These are phyloP conservation scores for Xylogone sp. DNA, from an alignment of 2,329 filamentous ascomycete genomes.

Conservation along the genomic window DNA sequence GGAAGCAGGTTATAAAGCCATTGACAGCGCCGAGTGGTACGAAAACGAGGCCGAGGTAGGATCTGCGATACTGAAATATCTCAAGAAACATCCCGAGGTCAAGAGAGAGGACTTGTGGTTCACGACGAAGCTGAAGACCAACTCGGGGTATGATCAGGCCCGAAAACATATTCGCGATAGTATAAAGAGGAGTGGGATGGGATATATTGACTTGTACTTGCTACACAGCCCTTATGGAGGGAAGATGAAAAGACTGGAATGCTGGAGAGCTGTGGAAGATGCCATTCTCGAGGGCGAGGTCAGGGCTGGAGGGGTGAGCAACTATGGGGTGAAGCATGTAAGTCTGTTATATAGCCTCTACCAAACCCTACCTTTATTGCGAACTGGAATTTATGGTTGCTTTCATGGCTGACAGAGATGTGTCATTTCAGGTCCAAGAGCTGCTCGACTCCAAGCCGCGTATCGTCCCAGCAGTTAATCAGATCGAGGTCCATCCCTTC, in stretches of 20 bases:
- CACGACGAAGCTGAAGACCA: constrained; percentile 70
- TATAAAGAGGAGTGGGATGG: constrained; percentile 61
- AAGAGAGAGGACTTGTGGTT: constrained; percentile 71
- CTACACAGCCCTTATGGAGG: constrained; percentile 79
- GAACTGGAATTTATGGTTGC: too few relatives aligned
- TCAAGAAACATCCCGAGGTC: constrained; percentile 48
- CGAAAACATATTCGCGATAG: constrained; percentile 62
- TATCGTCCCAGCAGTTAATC: constrained; percentile 67
- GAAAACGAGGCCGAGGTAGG: constrained; percentile 70
- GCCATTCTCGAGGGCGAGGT: constrained; percentile 69
- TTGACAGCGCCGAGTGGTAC: constrained; percentile 53
- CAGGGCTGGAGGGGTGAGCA: constrained; percentile 70
- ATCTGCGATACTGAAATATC: constrained; percentile 56
- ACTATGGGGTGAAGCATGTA: constrained; percentile 72
- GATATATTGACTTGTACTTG: constrained; percentile 76
- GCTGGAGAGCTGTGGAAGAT: constrained; percentile 75
- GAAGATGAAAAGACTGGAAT: constrained; percentile 60
- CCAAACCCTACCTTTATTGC: too few relatives aligned
- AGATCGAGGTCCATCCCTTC: constrained; percentile 81
- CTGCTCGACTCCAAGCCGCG: constrained; percentile 36
- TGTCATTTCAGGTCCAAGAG: constrained; percentile 19
- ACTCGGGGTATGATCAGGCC: constrained; percentile 62
- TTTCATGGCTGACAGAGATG: neutral
- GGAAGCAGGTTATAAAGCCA: constrained; percentile 46
- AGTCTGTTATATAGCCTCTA: constrained; percentile 27